These are phyloP conservation scores for Fraxinus pennsylvanica DNA, from an alignment of 257 asterid genomes.

Conservation along the genomic window DNA sequence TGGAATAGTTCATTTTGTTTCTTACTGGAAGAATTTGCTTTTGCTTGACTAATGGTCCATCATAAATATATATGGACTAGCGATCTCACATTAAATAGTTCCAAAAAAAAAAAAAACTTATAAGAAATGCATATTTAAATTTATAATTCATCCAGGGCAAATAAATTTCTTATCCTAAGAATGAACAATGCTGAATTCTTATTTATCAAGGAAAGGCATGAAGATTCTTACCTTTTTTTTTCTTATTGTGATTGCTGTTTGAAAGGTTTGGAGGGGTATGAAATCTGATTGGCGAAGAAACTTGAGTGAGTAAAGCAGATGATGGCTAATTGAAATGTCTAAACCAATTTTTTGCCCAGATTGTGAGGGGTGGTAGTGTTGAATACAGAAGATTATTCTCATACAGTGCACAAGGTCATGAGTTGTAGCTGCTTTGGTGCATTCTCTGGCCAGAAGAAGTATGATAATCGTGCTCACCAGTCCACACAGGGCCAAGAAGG, in stretches of 20 bases:
- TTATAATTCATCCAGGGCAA: constrained; percentile 6
- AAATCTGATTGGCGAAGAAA: constrained; percentile 22
- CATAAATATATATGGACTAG: not conserved
- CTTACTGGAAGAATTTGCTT: not conserved
- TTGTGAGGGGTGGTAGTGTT: constrained; percentile 24
- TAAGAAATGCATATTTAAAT: not conserved
- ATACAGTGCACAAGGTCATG: constrained; percentile 47
- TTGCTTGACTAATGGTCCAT: not conserved
- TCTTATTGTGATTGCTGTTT: not conserved
- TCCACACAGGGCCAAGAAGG: constrained; percentile 56
- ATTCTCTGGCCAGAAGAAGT: constrained; percentile 35
- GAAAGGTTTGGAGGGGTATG: constrained; percentile 24
- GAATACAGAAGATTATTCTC: constrained; percentile 27
- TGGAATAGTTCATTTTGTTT: not conserved
- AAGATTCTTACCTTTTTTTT: too few species aligned
- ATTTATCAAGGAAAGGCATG: not conserved
- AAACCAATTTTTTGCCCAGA: constrained; percentile 30
- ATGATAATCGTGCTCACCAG: constrained; percentile 31
- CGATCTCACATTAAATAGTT: not conserved
- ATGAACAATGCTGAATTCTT: constrained; percentile 2
- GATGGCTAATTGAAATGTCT: constrained; percentile 30
- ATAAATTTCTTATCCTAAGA: constrained; percentile 2
- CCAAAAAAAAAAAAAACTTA: not conserved
- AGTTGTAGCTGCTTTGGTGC: constrained; percentile 68
- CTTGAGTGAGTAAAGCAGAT: constrained; percentile 21